Evolutionary conservation across 306 rosid species (phyloP).

Genomic region (Gillenia trifoliata): DNA sequence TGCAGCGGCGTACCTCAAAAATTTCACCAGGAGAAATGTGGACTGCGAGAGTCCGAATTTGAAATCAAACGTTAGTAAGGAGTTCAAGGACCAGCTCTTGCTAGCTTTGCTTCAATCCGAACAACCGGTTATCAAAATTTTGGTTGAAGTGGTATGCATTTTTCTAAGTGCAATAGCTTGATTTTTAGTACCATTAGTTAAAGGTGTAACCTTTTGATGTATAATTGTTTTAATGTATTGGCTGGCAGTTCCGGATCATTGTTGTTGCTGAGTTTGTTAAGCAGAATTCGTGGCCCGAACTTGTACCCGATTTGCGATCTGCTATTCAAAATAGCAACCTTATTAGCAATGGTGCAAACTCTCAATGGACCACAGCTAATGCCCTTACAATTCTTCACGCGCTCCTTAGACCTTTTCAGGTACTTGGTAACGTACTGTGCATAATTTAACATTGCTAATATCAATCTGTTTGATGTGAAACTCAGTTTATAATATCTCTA

Average conservation of each 20-base stretch:
- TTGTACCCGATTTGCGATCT: conserved; percentile 56
- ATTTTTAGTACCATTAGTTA: conserved; percentile 11
- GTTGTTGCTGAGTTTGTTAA: conserved; percentile 62
- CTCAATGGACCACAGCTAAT: conserved; percentile 55
- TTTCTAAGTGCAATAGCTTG: not conserved
- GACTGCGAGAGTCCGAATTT: conserved; percentile 36
- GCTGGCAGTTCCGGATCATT: conserved; percentile 56
- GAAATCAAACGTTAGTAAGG: conserved; percentile 57
- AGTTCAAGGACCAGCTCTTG: conserved; percentile 71
- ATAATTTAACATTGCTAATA: too few relatives aligned
- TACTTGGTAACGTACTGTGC: conserved; percentile 8
- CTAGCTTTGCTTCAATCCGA: conserved; percentile 64
- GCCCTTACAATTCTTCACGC: conserved; percentile 64
- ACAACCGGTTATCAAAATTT: conserved; percentile 51
- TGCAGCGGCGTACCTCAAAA: conserved; percentile 77
- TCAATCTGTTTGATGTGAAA: not conserved
- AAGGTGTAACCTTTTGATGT: not conserved
- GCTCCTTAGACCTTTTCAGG: conserved; percentile 85
- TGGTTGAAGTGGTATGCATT: conserved; percentile 62
- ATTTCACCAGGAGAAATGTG: conserved; percentile 53
- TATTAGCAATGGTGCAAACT: conserved; percentile 25
- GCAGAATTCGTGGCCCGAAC: conserved; percentile 65
- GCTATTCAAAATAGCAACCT: conserved; percentile 71
- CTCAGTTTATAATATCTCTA: not conserved
- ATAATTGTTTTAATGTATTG: not conserved